These are phyloP conservation scores for Pseudogymnoascus destructans DNA, from an alignment of 2,329 filamentous ascomycete genomes.

Conservation along the genomic window DNA sequence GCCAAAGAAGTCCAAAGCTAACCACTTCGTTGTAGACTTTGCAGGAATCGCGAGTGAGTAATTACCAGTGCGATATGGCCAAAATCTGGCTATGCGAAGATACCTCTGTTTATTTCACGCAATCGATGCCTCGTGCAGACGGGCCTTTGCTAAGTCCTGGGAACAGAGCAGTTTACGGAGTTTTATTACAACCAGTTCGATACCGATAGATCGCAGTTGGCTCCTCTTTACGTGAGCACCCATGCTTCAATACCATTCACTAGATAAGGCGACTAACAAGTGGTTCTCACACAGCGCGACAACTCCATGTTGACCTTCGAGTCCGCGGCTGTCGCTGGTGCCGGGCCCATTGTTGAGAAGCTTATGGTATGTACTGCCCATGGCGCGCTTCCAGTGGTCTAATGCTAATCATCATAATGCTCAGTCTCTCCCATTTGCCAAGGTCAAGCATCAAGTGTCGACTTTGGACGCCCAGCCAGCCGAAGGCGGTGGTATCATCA, in stretches of 20 bases:
- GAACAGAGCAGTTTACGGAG: slow-evolving; percentile 67
- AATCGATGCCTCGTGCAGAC: not conserved
- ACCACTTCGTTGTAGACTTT: slow-evolving; percentile 26
- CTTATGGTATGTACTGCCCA: slow-evolving; percentile 46
- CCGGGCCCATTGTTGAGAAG: slow-evolving; percentile 60
- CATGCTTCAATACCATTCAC: not conserved
- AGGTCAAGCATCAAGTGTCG: slow-evolving; percentile 64
- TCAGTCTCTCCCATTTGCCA: slow-evolving; percentile 65
- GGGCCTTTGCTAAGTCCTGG: not conserved
- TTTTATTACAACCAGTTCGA: slow-evolving; percentile 93
- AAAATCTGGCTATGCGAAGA: not conserved
- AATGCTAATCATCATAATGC: slow-evolving; percentile 4
- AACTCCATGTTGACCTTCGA: slow-evolving; percentile 93
- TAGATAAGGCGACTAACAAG: not conserved
- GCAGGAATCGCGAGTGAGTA: slow-evolving; percentile 31
- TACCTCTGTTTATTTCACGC: not conserved
- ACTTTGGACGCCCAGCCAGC: slow-evolving; percentile 78
- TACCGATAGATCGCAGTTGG: slow-evolving; percentile 49
- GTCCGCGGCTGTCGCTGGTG: slow-evolving; percentile 52
- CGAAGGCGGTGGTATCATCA: slow-evolving; percentile 55
- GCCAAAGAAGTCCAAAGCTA: slow-evolving; percentile 15
- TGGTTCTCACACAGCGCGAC: slow-evolving; percentile 44
- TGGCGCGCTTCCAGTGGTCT: not conserved
- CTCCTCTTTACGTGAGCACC: slow-evolving; percentile 63
- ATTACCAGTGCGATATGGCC: not conserved